Base-by-base conservation (phyloP, 306 rosid species). In the Vicia sativa region DNA sequence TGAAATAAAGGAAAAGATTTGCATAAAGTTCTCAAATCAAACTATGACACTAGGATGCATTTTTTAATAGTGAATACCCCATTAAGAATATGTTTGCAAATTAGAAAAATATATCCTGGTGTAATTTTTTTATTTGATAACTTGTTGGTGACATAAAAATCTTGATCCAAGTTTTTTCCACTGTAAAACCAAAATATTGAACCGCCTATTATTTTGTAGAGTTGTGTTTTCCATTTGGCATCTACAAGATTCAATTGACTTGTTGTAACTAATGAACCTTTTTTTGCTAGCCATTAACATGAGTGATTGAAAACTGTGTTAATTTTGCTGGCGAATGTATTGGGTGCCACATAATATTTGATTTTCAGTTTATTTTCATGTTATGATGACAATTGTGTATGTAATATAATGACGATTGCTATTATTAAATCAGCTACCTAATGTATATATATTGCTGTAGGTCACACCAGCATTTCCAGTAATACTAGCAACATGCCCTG, bases 401-500 rank as follows among this genome's bases (percentile, higher is more conserved):
- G 23, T 10, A 57, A 64, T 50, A 55, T 55, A 12, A n/a, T 8
- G 12, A n/a, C 14, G 12, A 13, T 55, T 55, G 3, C 38, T 26
- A 52, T 64, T 50, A 70, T 77, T 34, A 8, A 29, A 59, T 52
- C 41, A 60, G 73, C 62, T 34, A 29, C 46, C 81, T 84, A 77
- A 83, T 74, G n/a, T 75, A 5, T 55, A 31, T 72, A 64, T 65
- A 72, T 70, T 79, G 58, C 63, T 78, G 84, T 75, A 92, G 98
- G 96, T 89, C 74, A 92, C 98, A 63, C 96, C 96, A 66, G 82
- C 93, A 21, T 87, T 85, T 82, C 96, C 98, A 18, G 72, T 85
- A 44, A 62, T 85, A 65, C 81, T 89, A 65, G 88, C 91, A 71
- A 84, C 96, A 37, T 80, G 87, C 74, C 98, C 96, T 19, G 62